Evolutionary conservation across 768 basidiomycete genomes (phyloP).

Genomic region (Tricholoma sp.): DNA sequence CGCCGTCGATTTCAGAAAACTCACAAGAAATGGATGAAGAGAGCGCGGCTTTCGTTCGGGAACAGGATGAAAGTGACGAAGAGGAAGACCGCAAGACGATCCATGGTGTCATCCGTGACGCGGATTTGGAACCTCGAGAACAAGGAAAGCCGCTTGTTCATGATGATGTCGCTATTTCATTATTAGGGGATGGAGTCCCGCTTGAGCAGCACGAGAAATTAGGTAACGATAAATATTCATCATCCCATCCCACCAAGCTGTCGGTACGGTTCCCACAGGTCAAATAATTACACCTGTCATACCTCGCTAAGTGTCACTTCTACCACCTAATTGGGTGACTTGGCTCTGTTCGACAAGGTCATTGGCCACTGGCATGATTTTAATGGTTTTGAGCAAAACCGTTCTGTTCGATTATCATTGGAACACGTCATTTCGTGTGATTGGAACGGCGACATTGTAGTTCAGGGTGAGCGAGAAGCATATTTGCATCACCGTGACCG

Average conservation of each 20-base stretch:
- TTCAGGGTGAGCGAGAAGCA: neutral
- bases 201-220: constrained; percentile 5
- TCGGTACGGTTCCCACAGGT: constrained; percentile 2
- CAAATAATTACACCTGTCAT: constrained; percentile 1
- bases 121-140: constrained; percentile 1
- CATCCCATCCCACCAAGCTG: constrained; percentile 4
- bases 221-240: constrained; percentile 3
- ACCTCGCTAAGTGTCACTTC: neutral
- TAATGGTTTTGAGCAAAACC: neutral
- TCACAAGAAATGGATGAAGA: constrained; percentile 10
- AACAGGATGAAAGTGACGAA: constrained; percentile 21
- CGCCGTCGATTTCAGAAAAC: constrained; percentile 11
- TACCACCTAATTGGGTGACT: neutral
- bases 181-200: neutral
- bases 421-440: neutral
- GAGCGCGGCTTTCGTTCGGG: constrained; percentile 10
- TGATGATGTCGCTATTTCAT: neutral
- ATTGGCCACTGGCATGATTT: neutral
- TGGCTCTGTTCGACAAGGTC: neutral
- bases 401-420: neutral
- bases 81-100: constrained; percentile 43
- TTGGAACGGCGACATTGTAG: neutral
- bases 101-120: constrained; percentile 5
- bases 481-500: too few species aligned
- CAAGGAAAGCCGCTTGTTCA: neutral